These are phyloP conservation scores for Stemphylium lycopersici DNA, from an alignment of 2,329 filamentous ascomycete species.

Conservation along the genomic window DNA sequence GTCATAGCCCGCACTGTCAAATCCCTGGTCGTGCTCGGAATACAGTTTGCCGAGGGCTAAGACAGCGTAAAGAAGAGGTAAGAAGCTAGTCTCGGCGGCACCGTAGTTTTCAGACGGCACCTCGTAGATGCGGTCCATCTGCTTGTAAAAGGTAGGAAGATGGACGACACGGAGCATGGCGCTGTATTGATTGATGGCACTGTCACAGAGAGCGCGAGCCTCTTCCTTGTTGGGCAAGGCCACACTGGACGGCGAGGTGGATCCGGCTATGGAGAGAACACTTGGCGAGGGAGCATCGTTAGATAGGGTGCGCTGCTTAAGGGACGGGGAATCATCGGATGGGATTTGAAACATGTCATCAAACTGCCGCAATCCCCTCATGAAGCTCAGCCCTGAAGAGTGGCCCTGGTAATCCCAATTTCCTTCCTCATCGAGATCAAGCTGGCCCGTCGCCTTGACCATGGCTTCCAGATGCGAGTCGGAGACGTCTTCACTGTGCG, in stretches of 20 bases:
- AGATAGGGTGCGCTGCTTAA: slow-evolving; percentile 60
- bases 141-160: slow-evolving; percentile 77
- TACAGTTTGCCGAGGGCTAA: slow-evolving; percentile 57
- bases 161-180: slow-evolving; percentile 76
- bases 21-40: slow-evolving; percentile 46
- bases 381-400: slow-evolving; percentile 88
- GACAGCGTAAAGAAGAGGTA: slow-evolving; percentile 57
- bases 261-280: slow-evolving; percentile 67
- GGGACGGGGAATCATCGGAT: slow-evolving; percentile 63
- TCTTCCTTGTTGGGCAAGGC: slow-evolving; percentile 72
- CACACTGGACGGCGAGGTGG: slow-evolving; percentile 42
- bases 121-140: slow-evolving; percentile 79
- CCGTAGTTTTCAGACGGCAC: slow-evolving; percentile 58
- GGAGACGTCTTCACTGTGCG: slow-evolving; percentile 45
- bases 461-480: slow-evolving; percentile 84
- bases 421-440: slow-evolving; percentile 89
- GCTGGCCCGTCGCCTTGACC: slow-evolving; percentile 88
- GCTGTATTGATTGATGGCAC: slow-evolving; percentile 67
- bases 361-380: slow-evolving; percentile 86
- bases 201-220: slow-evolving; percentile 63
- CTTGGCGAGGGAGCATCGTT: slow-evolving; percentile 73
- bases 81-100: slow-evolving; percentile 54
- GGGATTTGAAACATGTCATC: slow-evolving; percentile 74
- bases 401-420: slow-evolving; percentile 95
- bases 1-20: slow-evolving; percentile 53